A percentile compares a stretch with the other conserved stretches of the same genome.
These are phyloP conservation scores for Populus tomentosa DNA, from an alignment of 441 rosid genomes.

Conservation along the genomic window DNA sequence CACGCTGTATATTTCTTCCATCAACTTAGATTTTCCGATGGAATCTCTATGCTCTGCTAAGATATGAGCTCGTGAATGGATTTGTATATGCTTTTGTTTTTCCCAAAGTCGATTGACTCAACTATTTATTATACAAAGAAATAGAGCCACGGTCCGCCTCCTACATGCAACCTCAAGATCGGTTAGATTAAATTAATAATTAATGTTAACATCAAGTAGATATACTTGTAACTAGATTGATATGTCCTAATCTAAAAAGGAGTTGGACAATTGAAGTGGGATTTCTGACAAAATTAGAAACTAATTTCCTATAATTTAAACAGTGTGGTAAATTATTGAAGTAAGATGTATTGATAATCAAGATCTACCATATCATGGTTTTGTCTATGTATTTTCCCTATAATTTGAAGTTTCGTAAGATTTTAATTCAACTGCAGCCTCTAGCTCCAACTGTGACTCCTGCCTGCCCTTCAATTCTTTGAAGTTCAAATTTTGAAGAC, in stretches of 20 bases:
- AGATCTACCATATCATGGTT: neutral
- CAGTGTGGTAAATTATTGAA: too few species aligned
- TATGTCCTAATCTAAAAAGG: neutral
- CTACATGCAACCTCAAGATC: neutral
- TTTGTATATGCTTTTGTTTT: too few species aligned
- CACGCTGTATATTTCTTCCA: neutral
- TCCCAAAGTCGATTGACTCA: neutral
- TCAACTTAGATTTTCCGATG: too few species aligned
- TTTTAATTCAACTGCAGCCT: neutral
- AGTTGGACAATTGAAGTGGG: neutral
- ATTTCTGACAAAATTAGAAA: neutral
- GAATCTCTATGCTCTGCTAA: neutral
- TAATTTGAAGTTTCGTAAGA: neutral
- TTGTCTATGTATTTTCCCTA: neutral
- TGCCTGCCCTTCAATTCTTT: too few species aligned
- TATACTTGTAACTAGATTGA: neutral
- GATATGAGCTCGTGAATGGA: neutral
- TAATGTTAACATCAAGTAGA: too few species aligned
- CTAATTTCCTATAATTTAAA: too few species aligned
- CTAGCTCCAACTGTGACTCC: neutral
- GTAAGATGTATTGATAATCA: neutral
- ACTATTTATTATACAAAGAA: too few species aligned
- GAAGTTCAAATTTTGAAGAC: too few species aligned
- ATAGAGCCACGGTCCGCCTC: neutral
- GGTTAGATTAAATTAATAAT: neutral